Evolutionary conservation across 495 filamentous ascomycete species (phyloP).

Genomic region (Chaetomium cochliodes): DNA sequence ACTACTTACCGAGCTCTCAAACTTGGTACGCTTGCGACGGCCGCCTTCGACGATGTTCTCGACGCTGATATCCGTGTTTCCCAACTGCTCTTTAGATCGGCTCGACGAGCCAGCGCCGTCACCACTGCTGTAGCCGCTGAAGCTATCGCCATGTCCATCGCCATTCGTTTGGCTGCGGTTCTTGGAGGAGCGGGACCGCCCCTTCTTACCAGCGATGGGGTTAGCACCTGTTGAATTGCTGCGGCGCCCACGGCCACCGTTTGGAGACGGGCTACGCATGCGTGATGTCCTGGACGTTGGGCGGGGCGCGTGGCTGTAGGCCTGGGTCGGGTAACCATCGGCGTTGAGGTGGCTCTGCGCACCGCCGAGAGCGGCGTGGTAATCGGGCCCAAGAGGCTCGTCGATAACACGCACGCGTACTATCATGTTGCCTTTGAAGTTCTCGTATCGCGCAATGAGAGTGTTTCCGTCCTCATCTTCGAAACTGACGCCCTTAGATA

Average conservation of each 20-base stretch:
- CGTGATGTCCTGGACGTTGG: slow-evolving; percentile 65
- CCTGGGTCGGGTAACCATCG: slow-evolving; percentile 46
- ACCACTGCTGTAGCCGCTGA: slow-evolving; percentile 74
- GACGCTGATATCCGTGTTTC: slow-evolving; percentile 94
- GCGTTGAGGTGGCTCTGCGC: slow-evolving; percentile 30
- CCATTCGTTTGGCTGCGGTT: slow-evolving; percentile 69
- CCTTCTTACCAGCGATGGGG: slow-evolving; percentile 56
- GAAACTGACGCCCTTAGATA: slow-evolving; percentile 78
- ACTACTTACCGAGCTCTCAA: slow-evolving; percentile 86
- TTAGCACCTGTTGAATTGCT: slow-evolving; percentile 68
- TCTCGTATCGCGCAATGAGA: slow-evolving; percentile 93
- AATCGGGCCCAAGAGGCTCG: slow-evolving; percentile 48
- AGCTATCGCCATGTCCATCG: slow-evolving; percentile 60
- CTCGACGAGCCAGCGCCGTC: slow-evolving; percentile 73
- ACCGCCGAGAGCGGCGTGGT: slow-evolving; percentile 38
- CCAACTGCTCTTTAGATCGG: slow-evolving; percentile 74
- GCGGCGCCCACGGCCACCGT: slow-evolving; percentile 66
- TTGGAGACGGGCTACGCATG: slow-evolving; percentile 82
- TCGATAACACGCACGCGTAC: slow-evolving; percentile 88
- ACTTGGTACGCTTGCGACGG: slow-evolving; percentile 92
- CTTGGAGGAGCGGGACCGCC: slow-evolving; percentile 64
- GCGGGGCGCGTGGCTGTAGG: slow-evolving; percentile 59
- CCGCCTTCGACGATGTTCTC: slow-evolving; percentile 98
- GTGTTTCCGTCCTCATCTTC: slow-evolving; percentile 83
- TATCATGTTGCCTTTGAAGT: slow-evolving; percentile 82